Percentiles rank a stretch among this genome's conserved stretches.
Evolutionary conservation across 352 stramenopile genomes (phyloP).

Genomic region (Phytophthora tentaculata): DNA sequence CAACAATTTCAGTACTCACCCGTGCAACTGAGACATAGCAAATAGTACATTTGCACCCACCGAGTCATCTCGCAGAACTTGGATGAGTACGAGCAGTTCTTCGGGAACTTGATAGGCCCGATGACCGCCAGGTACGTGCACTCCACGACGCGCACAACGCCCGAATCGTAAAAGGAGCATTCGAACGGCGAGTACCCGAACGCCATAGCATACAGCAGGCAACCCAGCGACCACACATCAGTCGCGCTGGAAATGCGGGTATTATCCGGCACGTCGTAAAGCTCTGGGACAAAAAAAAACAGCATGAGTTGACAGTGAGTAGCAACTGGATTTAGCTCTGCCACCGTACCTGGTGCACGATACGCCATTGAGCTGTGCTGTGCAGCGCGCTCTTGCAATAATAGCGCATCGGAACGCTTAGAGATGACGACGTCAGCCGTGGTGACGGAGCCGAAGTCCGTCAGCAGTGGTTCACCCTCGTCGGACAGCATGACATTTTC

Average conservation of each 20-base stretch:
- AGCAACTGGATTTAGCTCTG: not conserved
- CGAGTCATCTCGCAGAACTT: constrained; percentile 78
- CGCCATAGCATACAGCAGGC: constrained; percentile 87
- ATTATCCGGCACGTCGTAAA: constrained; percentile 87
- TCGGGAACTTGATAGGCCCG: constrained; percentile 81
- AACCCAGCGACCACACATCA: constrained; percentile 92
- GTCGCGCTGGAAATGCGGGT: constrained; percentile 74
- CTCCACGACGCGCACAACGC: constrained; percentile 73
- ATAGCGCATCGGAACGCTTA: constrained; percentile 79
- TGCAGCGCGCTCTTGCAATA: constrained; percentile 85
- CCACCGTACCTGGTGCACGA: constrained; percentile 72
- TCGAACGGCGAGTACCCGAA: constrained; percentile 92
- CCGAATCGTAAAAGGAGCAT: constrained; percentile 79
- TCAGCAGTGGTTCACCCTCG: constrained; percentile 82
- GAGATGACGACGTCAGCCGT: constrained; percentile 67
- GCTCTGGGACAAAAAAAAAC: constrained; percentile 45
- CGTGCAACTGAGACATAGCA: constrained; percentile 2
- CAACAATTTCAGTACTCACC: constrained; percentile 3
- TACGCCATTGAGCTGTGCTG: constrained; percentile 89
- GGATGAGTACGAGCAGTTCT: constrained; percentile 57
- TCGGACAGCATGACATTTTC: constrained; percentile 89
- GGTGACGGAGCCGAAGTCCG: constrained; percentile 88
- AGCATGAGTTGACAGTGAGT: constrained; percentile 3
- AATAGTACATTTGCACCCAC: constrained; percentile 34
- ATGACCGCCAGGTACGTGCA: constrained; percentile 90